Evolutionary conservation across 2,329 filamentous ascomycete species (phyloP).

Genomic region (Daldinia eschscholtzii): DNA sequence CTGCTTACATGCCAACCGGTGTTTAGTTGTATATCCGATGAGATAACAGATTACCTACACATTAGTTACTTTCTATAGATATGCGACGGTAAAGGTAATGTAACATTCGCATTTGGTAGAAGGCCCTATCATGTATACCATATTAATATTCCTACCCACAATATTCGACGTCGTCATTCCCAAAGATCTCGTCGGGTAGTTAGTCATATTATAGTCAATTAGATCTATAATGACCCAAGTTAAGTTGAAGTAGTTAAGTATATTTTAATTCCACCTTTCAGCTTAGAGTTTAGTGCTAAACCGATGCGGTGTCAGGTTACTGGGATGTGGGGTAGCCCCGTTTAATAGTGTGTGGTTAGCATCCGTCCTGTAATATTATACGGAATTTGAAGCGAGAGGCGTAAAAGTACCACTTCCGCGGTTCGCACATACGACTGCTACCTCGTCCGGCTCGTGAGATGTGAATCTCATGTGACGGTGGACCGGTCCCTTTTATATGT

Average conservation of each 20-base stretch:
- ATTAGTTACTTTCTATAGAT: too few relatives aligned
- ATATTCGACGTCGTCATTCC: conserved; percentile 1
- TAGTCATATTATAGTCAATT: background rate
- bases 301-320: background rate
- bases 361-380: background rate
- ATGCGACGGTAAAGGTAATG: too few relatives aligned
- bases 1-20: background rate
- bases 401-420: background rate
- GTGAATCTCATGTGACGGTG: background rate
- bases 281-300: background rate
- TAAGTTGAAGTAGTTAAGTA: background rate
- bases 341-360: background rate
- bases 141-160: background rate
- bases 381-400: background rate
- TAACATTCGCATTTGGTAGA: background rate
- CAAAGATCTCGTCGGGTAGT: background rate
- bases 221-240: background rate
- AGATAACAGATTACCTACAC: background rate
- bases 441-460: background rate
- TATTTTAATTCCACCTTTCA: background rate
- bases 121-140: background rate
- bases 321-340: background rate
- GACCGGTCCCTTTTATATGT: background rate
- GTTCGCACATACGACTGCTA: background rate
- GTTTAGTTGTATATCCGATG: background rate